phyloP scores from a whole-genome alignment of 176 grass and related monocot species.

The Miscanthus lutarioriparius region DNA sequence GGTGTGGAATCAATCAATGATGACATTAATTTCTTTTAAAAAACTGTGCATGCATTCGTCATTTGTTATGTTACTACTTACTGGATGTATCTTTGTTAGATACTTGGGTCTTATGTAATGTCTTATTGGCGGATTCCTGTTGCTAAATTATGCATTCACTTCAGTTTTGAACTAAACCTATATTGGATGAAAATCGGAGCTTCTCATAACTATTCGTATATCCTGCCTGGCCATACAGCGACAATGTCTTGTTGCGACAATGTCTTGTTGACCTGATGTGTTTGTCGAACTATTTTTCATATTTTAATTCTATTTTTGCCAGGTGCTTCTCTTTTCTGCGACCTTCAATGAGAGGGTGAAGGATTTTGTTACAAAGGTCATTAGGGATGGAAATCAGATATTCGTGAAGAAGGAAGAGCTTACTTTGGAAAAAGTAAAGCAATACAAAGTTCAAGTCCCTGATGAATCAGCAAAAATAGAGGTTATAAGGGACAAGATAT shows the following conservation, averaged over 20 bases:
- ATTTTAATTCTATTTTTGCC: constrained; percentile 6
- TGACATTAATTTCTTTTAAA: not conserved
- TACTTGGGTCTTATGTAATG: not conserved
- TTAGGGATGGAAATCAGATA: constrained; percentile 85
- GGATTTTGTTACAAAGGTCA: constrained; percentile 78
- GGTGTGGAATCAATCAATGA: not conserved
- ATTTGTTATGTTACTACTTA: constrained; percentile 7
- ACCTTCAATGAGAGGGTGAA: constrained; percentile 92
- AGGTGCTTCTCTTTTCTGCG: constrained; percentile 98
- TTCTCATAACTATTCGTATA: not conserved
- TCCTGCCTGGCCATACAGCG: not conserved
- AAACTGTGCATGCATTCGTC: not conserved
- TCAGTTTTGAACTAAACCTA: not conserved
- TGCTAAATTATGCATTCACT: not conserved
- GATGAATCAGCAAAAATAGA: constrained; percentile 79
- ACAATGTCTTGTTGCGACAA: not conserved
- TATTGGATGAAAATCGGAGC: not conserved
- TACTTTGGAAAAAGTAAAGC: constrained; percentile 90
- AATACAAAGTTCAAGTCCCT: constrained; percentile 86
- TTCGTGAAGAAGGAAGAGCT: constrained; percentile 96
- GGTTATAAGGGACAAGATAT: constrained; percentile 88
- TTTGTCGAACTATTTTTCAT: constrained; percentile 28
- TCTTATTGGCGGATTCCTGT: not conserved
- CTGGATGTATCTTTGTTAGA: not conserved
- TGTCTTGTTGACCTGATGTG: constrained; percentile 1